Conservation (phyloP, 2,329 filamentous ascomycete genomes). For the Hyphodiscus sp. region DNA sequence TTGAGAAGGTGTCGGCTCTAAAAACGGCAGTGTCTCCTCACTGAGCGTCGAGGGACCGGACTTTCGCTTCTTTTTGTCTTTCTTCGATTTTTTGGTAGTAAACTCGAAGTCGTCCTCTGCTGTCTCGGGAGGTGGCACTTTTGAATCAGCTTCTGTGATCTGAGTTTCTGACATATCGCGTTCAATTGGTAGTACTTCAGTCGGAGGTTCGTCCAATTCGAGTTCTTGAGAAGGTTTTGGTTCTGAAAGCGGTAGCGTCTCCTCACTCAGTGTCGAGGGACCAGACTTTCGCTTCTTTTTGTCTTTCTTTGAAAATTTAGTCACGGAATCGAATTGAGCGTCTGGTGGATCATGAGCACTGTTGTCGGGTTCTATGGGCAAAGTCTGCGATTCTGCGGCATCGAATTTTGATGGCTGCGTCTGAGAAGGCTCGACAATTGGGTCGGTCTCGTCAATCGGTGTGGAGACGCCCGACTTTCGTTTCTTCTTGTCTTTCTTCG, state of each 20-base stretch:
- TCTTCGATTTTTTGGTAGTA: conserved; percentile 19
- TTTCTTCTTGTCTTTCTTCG: conserved; percentile 22
- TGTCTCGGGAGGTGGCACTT: conserved; percentile 6
- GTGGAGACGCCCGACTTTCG: conserved; percentile 6
- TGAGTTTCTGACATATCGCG: conserved; percentile 7
- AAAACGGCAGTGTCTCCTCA: background rate
- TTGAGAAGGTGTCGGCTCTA: background rate
- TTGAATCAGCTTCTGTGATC: conserved; percentile 2
- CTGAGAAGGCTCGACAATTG: background rate
- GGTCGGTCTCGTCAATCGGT: background rate
- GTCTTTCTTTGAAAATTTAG: conserved; percentile 20
- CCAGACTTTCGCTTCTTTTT: conserved; percentile 17
- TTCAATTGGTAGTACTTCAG: conserved; percentile 1
- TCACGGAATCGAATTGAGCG: background rate
- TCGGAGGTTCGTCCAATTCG: background rate
- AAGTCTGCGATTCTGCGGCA: conserved; percentile 8
- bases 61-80: conserved; percentile 4
- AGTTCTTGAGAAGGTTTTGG: background rate
- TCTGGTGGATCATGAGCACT: background rate
- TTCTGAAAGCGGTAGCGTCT: background rate
- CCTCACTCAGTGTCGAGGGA: background rate
- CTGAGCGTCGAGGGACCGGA: background rate
- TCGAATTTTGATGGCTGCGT: conserved; percentile 1
- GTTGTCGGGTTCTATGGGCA: background rate
- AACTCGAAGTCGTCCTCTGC: conserved; percentile 8